phyloP scores from a whole-genome alignment of 805 yeast species.

The Ogataea salicorniae region DNA sequence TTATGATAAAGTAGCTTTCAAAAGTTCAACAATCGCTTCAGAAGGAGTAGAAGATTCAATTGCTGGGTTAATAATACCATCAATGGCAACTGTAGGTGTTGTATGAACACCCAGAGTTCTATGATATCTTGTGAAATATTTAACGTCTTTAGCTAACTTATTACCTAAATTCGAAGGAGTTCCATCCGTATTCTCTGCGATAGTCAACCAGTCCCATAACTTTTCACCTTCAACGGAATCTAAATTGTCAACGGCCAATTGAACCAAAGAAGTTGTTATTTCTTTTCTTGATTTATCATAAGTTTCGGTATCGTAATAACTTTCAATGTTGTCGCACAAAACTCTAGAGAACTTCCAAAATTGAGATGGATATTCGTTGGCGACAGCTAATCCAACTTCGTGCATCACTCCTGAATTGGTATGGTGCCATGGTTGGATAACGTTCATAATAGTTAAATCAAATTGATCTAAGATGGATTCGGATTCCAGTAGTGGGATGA shows the following conservation, averaged over 20 bases:
- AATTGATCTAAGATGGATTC: conserved; percentile 42
- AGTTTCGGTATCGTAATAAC: conserved; percentile 59
- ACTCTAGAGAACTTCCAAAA: conserved; percentile 55
- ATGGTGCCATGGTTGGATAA: conserved; percentile 91
- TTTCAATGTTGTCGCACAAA: conserved; percentile 49
- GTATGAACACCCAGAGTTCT: conserved; percentile 78
- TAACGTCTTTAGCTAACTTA: conserved; percentile 53
- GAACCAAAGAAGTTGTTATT: conserved; percentile 48
- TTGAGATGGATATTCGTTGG: conserved; percentile 45
- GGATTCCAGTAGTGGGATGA: conserved; percentile 47
- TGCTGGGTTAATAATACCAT: conserved; percentile 55
- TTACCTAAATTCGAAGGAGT: conserved; percentile 52
- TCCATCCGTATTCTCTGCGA: conserved; percentile 27
- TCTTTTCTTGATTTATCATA: conserved; percentile 50
- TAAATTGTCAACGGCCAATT: conserved; percentile 35
- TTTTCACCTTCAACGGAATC: conserved; percentile 31
- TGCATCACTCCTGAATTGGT: conserved; percentile 54
- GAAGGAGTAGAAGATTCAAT: conserved; percentile 60
- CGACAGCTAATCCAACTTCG: conserved; percentile 69
- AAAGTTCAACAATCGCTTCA: conserved; percentile 38
- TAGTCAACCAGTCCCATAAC: conserved; percentile 30
- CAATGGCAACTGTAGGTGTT: conserved; percentile 73
- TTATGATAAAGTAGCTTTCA: conserved; percentile 24
- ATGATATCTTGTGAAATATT: conserved; percentile 66
- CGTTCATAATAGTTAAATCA: conserved; percentile 62